These are phyloP conservation scores for Synchytrium microbalum DNA, from an alignment of 371 early-diverging fungal genomes.

Conservation along the genomic window DNA sequence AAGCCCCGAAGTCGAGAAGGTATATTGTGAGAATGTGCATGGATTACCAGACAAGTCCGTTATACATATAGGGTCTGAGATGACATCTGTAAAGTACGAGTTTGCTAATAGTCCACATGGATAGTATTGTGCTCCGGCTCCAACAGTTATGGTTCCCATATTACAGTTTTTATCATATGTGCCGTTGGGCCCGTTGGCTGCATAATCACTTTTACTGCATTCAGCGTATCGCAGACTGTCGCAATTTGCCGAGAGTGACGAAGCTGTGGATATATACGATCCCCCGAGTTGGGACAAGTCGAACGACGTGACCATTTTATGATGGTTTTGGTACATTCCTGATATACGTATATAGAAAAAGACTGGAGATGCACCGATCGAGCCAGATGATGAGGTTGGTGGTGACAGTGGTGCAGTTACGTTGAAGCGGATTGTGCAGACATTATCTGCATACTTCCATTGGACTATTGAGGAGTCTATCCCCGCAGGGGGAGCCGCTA, in stretches of 20 bases:
- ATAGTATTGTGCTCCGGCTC: slow-evolving; percentile 52
- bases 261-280: no score
- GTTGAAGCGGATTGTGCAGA: slow-evolving; percentile 70
- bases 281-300: slow-evolving; percentile 80
- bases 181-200: no score
- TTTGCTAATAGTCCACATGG: slow-evolving; percentile 99
- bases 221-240: no score
- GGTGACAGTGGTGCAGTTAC: no score
- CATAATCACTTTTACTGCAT: no score
- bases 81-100: slow-evolving; percentile 81
- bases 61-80: neutral
- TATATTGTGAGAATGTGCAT: slow-evolving; percentile 8
- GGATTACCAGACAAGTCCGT: neutral
- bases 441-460: slow-evolving; percentile 26
- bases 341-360: slow-evolving; percentile 91
- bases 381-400: no score
- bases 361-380: slow-evolving; percentile 62
- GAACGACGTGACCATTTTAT: slow-evolving; percentile 87
- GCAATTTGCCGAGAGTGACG: slow-evolving; percentile 20
- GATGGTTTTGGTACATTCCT: slow-evolving; percentile 97
- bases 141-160: no score
- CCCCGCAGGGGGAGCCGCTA: slow-evolving; percentile 3
- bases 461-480: slow-evolving; percentile 28
- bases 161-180: no score
- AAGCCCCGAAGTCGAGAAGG: slow-evolving; percentile 45